These are phyloP conservation scores for Aegilops bicornis DNA, from an alignment of 176 grass and related monocot genomes.

Conservation along the genomic window DNA sequence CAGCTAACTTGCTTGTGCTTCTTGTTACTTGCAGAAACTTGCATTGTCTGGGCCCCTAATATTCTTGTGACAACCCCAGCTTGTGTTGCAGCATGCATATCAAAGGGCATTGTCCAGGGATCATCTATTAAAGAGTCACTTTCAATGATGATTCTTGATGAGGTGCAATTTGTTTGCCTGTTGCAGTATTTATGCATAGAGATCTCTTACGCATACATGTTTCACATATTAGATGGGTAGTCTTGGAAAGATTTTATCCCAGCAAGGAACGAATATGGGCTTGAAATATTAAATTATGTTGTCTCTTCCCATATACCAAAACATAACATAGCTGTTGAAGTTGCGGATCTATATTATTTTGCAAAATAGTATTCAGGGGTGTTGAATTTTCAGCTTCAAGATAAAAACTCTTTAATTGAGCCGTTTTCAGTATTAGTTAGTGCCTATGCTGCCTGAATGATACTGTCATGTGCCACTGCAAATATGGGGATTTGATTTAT, in stretches of 20 bases:
- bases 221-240: neutral
- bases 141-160: conserved; percentile 94
- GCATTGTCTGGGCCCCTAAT: conserved; percentile 70
- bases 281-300: neutral
- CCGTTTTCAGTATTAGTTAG: neutral
- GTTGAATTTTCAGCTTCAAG: neutral
- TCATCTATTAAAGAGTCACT: conserved; percentile 85
- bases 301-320: neutral
- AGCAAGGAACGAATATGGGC: neutral
- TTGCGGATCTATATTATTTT: conserved; percentile 2
- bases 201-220: neutral
- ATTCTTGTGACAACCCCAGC: conserved; percentile 90
- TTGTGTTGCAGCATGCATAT: conserved; percentile 92
- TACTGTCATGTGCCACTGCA: neutral
- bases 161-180: conserved; percentile 52
- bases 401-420: neutral
- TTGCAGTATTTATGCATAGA: neutral
- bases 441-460: conserved; percentile 8
- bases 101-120: conserved; percentile 67
- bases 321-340: conserved; percentile 19
- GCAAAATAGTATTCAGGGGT: neutral
- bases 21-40: conserved; percentile 56
- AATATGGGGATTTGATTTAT: conserved; percentile 6
- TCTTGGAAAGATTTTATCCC: neutral
- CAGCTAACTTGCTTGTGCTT: conserved; percentile 16